Percentiles rank a stretch among this genome's conserved stretches.
Conservation (phyloP, 2,329 filamentous ascomycete genomes). For the Sphaerulina populicola region DNA sequence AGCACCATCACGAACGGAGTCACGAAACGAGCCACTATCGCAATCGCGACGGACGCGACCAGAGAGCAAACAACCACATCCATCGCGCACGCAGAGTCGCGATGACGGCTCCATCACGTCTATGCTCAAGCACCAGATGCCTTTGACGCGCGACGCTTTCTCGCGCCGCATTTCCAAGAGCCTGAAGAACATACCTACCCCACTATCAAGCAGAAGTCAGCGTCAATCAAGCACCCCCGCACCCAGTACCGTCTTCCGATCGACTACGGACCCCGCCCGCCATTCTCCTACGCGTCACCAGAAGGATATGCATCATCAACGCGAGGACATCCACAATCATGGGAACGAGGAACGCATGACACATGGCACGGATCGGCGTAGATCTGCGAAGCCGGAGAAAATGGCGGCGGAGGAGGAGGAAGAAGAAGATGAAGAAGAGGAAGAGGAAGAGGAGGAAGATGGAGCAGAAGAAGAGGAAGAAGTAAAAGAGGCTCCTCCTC, state of each 20-base stretch:
- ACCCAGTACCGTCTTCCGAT: constrained; percentile 2
- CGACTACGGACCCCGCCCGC: constrained; percentile 14
- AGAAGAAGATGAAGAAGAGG: too few relatives aligned
- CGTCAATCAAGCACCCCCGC: not conserved
- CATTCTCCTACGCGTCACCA: constrained; percentile 14
- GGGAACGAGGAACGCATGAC: constrained; percentile 4
- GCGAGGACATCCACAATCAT: constrained; percentile 2
- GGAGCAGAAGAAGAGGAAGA: not conserved
- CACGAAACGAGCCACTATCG: not conserved
- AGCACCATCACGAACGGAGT: not conserved
- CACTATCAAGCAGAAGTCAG: constrained; percentile 3
- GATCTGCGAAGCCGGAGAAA: too few relatives aligned
- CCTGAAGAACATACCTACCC: constrained; percentile 19
- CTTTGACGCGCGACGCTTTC: constrained; percentile 19
- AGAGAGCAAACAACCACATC: not conserved
- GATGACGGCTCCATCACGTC: constrained; percentile 4
- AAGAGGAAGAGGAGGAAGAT: not conserved
- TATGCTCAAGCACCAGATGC: not conserved
- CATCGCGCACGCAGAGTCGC: not conserved
- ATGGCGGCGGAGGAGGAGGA: too few relatives aligned
- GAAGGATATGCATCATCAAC: constrained; percentile 2
- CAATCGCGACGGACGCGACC: not conserved
- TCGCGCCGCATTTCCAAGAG: constrained; percentile 26
- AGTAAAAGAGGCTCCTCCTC: not conserved
- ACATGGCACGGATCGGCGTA: too few relatives aligned